These are phyloP conservation scores for Podospora comata DNA, from an alignment of 495 filamentous ascomycete genomes.

Conservation along the genomic window DNA sequence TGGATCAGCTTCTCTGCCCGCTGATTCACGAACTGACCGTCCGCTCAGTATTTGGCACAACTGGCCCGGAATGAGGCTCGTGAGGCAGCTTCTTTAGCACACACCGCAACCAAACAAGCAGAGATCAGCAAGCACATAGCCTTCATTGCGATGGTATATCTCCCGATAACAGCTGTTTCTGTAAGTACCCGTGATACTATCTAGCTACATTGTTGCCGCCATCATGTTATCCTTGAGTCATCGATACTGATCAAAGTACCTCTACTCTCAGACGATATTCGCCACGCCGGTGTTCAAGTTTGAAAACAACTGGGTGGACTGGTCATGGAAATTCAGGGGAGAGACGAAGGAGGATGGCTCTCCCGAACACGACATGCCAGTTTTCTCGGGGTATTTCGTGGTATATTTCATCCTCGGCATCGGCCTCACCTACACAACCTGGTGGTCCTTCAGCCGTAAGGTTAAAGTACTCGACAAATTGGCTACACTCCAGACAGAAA, in stretches of 20 bases:
- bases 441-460: no score
- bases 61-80: background rate
- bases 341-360: no score
- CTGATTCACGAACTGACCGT: no score
- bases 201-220: background rate
- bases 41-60: background rate
- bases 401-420: no score
- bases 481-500: no score
- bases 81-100: background rate
- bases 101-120: background rate
- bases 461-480: no score
- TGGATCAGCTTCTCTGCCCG: no score
- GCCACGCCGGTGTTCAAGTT: background rate
- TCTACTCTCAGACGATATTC: background rate
- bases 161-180: background rate
- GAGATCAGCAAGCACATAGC: background rate
- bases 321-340: no score
- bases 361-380: no score
- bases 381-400: no score
- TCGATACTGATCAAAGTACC: background rate
- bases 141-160: background rate
- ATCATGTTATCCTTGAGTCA: background rate
- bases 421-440: no score
- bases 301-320: background rate
- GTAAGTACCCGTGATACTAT: background rate